Evolutionary conservation across 106 monocot species (phyloP).

Genomic region (Cymbidium sinense): DNA sequence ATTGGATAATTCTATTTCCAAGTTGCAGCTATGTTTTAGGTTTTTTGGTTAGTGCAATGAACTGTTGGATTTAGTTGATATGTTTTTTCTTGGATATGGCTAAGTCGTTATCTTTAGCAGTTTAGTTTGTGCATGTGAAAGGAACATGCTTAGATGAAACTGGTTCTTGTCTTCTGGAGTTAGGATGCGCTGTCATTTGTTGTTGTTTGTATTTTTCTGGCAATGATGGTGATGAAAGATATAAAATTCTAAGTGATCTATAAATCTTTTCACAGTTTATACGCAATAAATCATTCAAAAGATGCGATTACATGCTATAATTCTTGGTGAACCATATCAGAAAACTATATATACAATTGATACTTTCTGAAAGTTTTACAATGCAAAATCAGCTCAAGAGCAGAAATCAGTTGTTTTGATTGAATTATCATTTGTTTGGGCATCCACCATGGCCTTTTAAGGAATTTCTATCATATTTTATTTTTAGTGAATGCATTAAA

Average conservation of each 20-base stretch:
- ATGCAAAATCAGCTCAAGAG: neutral
- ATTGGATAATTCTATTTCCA: neutral
- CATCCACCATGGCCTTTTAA: neutral
- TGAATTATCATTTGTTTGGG: neutral
- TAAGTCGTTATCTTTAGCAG: no score
- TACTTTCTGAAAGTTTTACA: neutral
- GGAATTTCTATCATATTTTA: neutral
- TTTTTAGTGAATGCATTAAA: no score
- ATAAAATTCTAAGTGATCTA: neutral
- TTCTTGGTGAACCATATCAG: slow-evolving; percentile 1
- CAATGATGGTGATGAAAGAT: neutral
- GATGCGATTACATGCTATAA: neutral
- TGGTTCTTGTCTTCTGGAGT: neutral
- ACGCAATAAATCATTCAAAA: neutral
- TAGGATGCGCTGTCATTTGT: neutral
- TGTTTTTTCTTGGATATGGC: no score
- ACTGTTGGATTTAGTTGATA: no score
- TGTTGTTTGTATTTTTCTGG: neutral
- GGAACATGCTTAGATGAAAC: neutral
- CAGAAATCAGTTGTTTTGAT: slow-evolving; percentile 1
- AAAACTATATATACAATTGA: neutral
- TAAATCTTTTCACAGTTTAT: neutral
- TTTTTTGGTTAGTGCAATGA: neutral
- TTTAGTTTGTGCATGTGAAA: no score
- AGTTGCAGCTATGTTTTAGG: neutral